Percentiles rank a stretch among this genome's conserved stretches.
Conservation (phyloP, 306 rosid species). For the Herpetospermum pedunculosum region DNA sequence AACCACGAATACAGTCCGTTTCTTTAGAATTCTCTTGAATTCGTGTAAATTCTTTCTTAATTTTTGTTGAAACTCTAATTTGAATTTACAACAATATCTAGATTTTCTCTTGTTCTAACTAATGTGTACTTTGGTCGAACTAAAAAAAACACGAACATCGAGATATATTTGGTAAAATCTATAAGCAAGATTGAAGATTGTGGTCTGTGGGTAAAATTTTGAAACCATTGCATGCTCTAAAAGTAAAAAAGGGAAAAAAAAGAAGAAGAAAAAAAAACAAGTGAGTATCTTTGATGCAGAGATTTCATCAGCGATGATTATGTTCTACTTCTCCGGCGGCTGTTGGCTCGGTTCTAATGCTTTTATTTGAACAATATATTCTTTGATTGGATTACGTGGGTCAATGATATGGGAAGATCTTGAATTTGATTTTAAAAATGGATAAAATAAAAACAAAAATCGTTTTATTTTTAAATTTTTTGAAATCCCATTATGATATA, state of each 20-base stretch:
- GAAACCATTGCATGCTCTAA: conserved; percentile 2
- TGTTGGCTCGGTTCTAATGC: neutral
- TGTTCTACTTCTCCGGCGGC: neutral
- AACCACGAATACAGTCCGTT: no score
- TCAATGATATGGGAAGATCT: neutral
- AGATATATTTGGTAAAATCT: neutral
- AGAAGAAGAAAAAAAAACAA: neutral
- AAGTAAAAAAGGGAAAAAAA: neutral
- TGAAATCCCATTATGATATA: no score
- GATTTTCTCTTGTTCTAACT: no score
- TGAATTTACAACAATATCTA: no score
- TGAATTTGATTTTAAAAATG: neutral
- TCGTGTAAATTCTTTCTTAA: no score
- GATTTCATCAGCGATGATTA: neutral
- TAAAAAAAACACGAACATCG: neutral
- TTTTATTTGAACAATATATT: neutral
- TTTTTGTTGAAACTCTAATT: no score
- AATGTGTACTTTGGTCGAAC: no score
- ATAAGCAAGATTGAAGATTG: neutral
- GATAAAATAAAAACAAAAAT: neutral
- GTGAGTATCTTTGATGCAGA: neutral
- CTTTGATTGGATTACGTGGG: neutral
- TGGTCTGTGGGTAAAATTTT: neutral
- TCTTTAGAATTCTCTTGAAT: no score
- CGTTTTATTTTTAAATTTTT: no score